A percentile compares a stretch with the other conserved stretches of the same genome.
phyloP scores from a whole-genome alignment of 192 early-diverging fungal species.

The Fimicolochytrium jonesii region DNA sequence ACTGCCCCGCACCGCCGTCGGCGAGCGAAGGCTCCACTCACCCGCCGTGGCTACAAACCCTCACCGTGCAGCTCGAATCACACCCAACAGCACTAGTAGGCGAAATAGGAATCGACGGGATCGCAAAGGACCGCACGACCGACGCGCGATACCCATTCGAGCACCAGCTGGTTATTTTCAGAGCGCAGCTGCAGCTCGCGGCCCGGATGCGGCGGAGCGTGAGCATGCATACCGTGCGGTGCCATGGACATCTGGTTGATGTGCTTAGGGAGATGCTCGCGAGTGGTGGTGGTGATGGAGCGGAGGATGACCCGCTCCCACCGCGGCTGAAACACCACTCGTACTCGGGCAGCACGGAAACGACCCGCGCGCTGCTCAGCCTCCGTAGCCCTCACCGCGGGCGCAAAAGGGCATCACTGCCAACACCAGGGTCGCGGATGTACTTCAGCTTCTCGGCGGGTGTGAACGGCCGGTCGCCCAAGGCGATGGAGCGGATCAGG shows the following conservation, averaged over 20 bases:
- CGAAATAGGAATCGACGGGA: conserved; percentile 63
- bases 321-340: conserved; percentile 76
- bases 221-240: conserved; percentile 77
- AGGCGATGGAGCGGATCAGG: conserved; percentile 58
- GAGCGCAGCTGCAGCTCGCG: conserved; percentile 68
- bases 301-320: conserved; percentile 23
- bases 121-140: conserved; percentile 42
- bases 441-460: conserved; percentile 76
- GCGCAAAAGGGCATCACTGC: too few relatives aligned
- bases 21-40: not conserved
- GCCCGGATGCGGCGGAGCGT: conserved; percentile 55
- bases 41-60: not conserved
- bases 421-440: conserved; percentile 39
- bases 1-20: not conserved
- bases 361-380: conserved; percentile 48
- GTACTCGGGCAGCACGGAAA: conserved; percentile 74
- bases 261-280: conserved; percentile 40
- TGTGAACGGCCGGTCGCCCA: conserved; percentile 67
- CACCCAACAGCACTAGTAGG: conserved; percentile 50
- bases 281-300: conserved; percentile 25
- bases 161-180: conserved; percentile 52
- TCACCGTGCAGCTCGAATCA: conserved; percentile 19
- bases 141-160: conserved; percentile 37
- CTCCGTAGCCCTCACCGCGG: too few relatives aligned
- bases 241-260: conserved; percentile 57